These are phyloP conservation scores for Prototheca cutis DNA, from an alignment of 163 green algal genomes.

Conservation along the genomic window DNA sequence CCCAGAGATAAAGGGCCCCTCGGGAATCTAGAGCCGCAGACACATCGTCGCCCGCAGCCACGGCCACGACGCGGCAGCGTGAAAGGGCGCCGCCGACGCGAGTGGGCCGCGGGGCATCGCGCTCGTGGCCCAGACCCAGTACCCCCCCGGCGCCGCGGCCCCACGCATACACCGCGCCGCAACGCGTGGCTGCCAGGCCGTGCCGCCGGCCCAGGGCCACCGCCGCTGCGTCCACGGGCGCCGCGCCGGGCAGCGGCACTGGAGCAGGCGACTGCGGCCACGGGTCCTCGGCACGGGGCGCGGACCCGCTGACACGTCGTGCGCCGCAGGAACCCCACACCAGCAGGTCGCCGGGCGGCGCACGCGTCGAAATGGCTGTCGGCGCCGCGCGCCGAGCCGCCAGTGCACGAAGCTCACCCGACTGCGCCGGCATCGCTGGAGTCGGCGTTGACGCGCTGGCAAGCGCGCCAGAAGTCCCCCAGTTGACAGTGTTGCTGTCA, in stretches of 20 bases:
- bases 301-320: not conserved
- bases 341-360: slow-evolving; percentile 44
- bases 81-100: slow-evolving; percentile 32
- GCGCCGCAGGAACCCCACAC: slow-evolving; percentile 34
- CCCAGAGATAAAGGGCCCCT: slow-evolving; percentile 67
- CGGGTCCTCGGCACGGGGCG: slow-evolving; percentile 13
- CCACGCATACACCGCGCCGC: slow-evolving; percentile 72
- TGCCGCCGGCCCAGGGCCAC: slow-evolving; percentile 49
- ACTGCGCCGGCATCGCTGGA: too few species aligned
- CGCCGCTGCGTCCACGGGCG: slow-evolving; percentile 41
- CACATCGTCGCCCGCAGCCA: slow-evolving; percentile 45
- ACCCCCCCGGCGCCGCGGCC: slow-evolving; percentile 57
- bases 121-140: slow-evolving; percentile 56
- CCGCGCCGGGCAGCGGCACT: slow-evolving; percentile 44
- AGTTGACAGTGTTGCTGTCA: too few species aligned
- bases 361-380: slow-evolving; percentile 15
- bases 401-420: too few species aligned
- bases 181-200: slow-evolving; percentile 49
- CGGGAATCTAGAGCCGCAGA: slow-evolving; percentile 55
- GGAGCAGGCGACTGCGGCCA: slow-evolving; percentile 40
- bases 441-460: too few species aligned
- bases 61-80: slow-evolving; percentile 15
- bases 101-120: slow-evolving; percentile 27
- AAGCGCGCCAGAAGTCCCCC: too few species aligned
- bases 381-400: slow-evolving; percentile 5